Evolutionary conservation across 805 yeast genomes (phyloP), one percentile per base, ranked within the genome.

Genomic region (Maudiozyma barnettii): DNA sequence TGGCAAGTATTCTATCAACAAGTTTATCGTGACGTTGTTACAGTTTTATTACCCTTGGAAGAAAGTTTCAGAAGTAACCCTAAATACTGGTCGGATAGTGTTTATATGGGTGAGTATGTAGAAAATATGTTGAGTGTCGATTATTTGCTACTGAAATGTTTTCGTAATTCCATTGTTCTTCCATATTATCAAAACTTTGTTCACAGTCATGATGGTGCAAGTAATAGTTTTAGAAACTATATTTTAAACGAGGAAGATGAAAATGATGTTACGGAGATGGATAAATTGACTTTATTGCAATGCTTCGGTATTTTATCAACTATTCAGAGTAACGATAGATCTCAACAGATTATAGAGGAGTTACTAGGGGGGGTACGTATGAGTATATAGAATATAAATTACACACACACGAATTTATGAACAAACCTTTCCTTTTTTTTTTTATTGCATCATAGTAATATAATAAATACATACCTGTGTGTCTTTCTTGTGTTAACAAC

Each of bases 1-100:
- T 82, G 89, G 89, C 72, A 71, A 16, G 65, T 65, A 22, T 82
- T 82, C 58, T 76, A 74, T 51, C 67, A 69, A n/a, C 71, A 74
- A 36, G 72, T 79, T 2, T 71, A 76, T 45, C 79, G 78, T 45
- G 79, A 79, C 55, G 64, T 82, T 18, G 75, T 79, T 49, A 84
- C 84, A 0, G 73, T 79, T 0, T 73, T 83, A 43, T 53, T 80
- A 31, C 90, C 90, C 0, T 56, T 84, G 20, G 71, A 64, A 5
- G 49, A 48, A 2, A 61, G 58, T 43, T 61, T 61, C 7, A 57
- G 49, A 29, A 42, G 46, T 3, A 54, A 60, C 38, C 50, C 53
- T 13, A 51, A 48, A 23, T 61, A 58, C 45, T 64, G 71, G 72
- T 48, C 59, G 21, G 65, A 57, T 29, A 45, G 36, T 40, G 38